Conservation (phyloP, 176 grass and related monocot species). For the Guadua angustifolia region DNA sequence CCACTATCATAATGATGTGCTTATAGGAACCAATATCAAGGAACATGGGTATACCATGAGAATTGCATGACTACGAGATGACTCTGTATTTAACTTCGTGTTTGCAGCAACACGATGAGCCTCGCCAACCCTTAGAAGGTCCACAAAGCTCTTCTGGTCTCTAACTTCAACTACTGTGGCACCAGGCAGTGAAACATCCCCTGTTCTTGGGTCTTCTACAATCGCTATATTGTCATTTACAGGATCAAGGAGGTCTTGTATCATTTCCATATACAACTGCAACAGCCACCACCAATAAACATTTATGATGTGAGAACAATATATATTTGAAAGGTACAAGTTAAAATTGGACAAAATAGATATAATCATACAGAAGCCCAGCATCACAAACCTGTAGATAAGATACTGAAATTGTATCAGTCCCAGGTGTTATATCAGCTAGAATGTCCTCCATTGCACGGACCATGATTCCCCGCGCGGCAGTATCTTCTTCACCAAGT, state of each 20-base stretch:
- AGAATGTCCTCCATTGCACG: constrained; percentile 99
- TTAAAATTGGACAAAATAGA: constrained; percentile 2
- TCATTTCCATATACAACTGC: constrained; percentile 99
- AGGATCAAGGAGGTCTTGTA: constrained; percentile 97
- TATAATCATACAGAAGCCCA: constrained; percentile 10
- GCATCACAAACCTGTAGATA: constrained; percentile 83
- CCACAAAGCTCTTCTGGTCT: constrained; percentile 93
- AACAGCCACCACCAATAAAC: constrained; percentile 37
- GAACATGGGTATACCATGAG: constrained; percentile 75
- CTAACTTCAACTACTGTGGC: constrained; percentile 87
- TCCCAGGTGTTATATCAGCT: constrained; percentile 72
- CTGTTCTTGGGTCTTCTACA: constrained; percentile 94
- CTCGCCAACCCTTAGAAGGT: constrained; percentile 92
- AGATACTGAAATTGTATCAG: constrained; percentile 84
- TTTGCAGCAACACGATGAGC: constrained; percentile 95
- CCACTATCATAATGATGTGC: not conserved
- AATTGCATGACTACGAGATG: constrained; percentile 96
- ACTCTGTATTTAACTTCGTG: constrained; percentile 97
- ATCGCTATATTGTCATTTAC: constrained; percentile 99
- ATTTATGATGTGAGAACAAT: constrained; percentile 14
- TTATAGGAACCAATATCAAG: constrained; percentile 23
- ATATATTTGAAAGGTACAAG: constrained; percentile 14
- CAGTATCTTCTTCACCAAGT: constrained; percentile 97
- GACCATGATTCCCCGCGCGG: constrained; percentile 95
- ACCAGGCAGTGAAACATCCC: constrained; percentile 93